A percentile compares a stretch with the other conserved stretches of the same genome.
Evolutionary conservation across 139 green algal species (phyloP).

Genomic region (Chlamydomonas incerta): DNA sequence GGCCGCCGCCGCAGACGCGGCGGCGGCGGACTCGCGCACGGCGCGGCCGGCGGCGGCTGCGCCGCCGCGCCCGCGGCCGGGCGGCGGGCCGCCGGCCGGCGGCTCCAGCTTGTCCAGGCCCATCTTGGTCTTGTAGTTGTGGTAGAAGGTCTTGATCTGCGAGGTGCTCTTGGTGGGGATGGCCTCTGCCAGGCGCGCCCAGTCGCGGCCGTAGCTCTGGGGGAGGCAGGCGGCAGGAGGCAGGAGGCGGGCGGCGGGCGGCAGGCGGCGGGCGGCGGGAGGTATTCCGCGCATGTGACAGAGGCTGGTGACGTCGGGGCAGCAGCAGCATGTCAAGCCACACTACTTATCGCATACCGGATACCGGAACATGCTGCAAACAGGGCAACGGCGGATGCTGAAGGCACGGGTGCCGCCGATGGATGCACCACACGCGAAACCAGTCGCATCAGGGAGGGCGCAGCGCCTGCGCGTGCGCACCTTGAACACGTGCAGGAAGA

Average conservation of each 20-base stretch:
- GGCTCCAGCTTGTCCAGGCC: constrained; percentile 48
- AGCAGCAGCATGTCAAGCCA: no score
- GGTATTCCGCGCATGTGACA: no score
- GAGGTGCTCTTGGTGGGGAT: constrained; percentile 74
- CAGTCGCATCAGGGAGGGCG: no score
- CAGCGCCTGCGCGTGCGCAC: not conserved
- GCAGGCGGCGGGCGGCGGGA: no score
- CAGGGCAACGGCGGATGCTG: no score
- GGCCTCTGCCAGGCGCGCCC: constrained; percentile 63
- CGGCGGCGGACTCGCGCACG: not conserved
- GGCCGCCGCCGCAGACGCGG: constrained; percentile 4
- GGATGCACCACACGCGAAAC: no score
- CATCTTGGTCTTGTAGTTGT: constrained; percentile 84
- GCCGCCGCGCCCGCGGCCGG: not conserved
- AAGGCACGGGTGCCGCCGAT: no score
- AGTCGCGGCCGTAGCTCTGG: constrained; percentile 71
- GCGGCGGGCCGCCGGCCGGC: not conserved
- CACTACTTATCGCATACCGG: no score
- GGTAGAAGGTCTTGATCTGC: constrained; percentile 87
- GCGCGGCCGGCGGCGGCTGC: not conserved
- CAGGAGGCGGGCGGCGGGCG: no score
- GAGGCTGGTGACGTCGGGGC: no score
- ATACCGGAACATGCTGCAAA: no score
- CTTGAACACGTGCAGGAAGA: constrained; percentile 63
- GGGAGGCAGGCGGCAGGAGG: not conserved